A percentile compares a stretch with the other conserved stretches of the same genome.
Evolutionary conservation across 306 rosid species (phyloP).

Genomic region (Malus orientalis): DNA sequence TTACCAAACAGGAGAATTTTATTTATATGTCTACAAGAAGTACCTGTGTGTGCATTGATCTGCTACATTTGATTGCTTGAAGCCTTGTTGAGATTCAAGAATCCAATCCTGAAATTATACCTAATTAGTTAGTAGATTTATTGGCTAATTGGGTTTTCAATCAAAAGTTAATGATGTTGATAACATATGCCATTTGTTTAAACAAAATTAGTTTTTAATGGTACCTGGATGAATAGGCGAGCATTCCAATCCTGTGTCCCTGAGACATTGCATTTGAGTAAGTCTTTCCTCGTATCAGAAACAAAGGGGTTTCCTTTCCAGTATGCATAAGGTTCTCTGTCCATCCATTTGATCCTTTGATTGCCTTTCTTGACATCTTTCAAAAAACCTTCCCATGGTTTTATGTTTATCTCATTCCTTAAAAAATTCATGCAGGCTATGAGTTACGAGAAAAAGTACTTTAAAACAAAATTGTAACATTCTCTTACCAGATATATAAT

Average conservation of each 20-base stretch:
- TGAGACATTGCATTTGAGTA: slow-evolving; percentile 38
- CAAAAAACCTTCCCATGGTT: slow-evolving; percentile 30
- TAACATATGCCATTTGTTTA: no score
- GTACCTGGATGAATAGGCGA: slow-evolving; percentile 35
- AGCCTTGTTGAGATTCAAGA: slow-evolving; percentile 26
- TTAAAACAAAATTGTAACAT: neutral
- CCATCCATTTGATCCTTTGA: slow-evolving; percentile 24
- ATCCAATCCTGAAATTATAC: slow-evolving; percentile 30
- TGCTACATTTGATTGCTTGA: slow-evolving; percentile 26
- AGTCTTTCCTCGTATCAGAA: slow-evolving; percentile 26
- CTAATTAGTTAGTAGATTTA: neutral
- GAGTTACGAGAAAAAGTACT: neutral
- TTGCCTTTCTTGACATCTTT: slow-evolving; percentile 32
- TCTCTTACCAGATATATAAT: neutral
- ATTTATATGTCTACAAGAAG: neutral
- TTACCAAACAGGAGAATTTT: neutral
- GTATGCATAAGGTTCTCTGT: slow-evolving; percentile 39
- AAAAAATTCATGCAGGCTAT: neutral
- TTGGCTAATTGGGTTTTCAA: neutral
- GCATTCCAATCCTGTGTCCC: slow-evolving; percentile 35
- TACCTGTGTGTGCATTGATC: slow-evolving; percentile 40
- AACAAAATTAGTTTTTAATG: no score
- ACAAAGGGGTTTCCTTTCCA: slow-evolving; percentile 46
- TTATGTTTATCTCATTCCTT: slow-evolving; percentile 49
- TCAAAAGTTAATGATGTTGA: neutral